Conservation (phyloP, 371 early-diverging fungal species). For the Choanephora cucurbitarum region DNA sequence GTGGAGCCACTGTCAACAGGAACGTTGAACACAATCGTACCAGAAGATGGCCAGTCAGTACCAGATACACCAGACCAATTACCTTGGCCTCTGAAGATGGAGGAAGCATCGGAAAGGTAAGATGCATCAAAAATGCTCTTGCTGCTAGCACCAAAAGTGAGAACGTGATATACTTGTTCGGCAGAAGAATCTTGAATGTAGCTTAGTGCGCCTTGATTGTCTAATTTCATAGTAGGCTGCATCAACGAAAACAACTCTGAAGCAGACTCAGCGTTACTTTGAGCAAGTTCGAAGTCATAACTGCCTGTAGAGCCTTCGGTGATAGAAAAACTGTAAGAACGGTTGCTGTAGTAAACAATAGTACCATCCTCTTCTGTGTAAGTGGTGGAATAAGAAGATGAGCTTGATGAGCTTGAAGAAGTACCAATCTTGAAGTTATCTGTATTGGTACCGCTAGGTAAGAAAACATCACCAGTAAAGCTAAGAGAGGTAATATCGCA, state of each 20-base stretch:
- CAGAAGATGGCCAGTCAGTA: not conserved
- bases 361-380: not conserved
- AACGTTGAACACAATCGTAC: slow-evolving; percentile 25
- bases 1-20: slow-evolving; percentile 21
- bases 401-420: not conserved
- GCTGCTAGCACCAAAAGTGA: slow-evolving; percentile 19
- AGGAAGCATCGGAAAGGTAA: slow-evolving; percentile 8
- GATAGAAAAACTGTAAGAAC: not conserved
- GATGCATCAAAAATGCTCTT: slow-evolving; percentile 1
- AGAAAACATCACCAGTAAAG: not conserved
- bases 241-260: not conserved
- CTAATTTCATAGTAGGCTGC: not conserved
- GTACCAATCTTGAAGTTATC: not conserved
- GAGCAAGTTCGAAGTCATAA: not conserved
- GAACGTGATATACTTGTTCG: slow-evolving; percentile 3
- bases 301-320: slow-evolving; percentile 2
- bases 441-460: not conserved
- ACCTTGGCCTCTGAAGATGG: slow-evolving; percentile 16
- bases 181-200: not conserved
- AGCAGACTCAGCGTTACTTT: not conserved
- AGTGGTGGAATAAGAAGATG: not conserved
- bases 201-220: not conserved
- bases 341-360: not conserved
- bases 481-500: not conserved
- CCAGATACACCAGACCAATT: slow-evolving; percentile 26